phyloP scores from a whole-genome alignment of 2,329 filamentous ascomycete species.

The Lachnellula arida region DNA sequence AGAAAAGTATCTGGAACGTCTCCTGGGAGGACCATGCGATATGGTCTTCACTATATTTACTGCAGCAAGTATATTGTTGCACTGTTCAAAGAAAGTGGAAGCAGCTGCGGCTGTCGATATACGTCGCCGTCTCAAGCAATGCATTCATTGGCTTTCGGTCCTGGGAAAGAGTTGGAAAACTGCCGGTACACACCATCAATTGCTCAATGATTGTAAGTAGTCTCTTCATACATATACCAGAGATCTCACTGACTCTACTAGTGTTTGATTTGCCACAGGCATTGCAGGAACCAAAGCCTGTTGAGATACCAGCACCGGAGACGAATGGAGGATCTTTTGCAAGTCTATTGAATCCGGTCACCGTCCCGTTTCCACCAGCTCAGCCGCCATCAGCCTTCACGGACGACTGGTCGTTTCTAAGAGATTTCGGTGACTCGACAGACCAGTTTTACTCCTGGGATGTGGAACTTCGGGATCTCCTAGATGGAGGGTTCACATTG shows the following conservation, averaged over 20 bases:
- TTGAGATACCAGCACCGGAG: background rate
- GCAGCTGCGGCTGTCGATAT: conserved; percentile 13
- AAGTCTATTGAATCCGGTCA: background rate
- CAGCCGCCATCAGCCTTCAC: background rate
- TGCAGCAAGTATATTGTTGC: conserved; percentile 26
- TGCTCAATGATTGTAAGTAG: conserved; percentile 27
- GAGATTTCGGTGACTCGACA: conserved; percentile 27
- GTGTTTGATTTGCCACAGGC: conserved; percentile 20
- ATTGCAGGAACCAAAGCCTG: conserved; percentile 7
- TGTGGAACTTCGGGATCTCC: conserved; percentile 25
- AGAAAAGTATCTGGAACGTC: conserved; percentile 27
- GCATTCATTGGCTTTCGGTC: conserved; percentile 29
- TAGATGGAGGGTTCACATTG: conserved; percentile 16
- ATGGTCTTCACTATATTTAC: conserved; percentile 30
- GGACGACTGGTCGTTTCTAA: conserved; percentile 28
- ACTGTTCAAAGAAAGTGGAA: conserved; percentile 20
- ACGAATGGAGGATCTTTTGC: background rate
- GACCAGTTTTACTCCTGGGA: conserved; percentile 30
- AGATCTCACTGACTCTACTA: conserved; percentile 3
- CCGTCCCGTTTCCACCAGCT: background rate
- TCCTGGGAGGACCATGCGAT: conserved; percentile 28
- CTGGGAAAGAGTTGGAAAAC: conserved; percentile 30
- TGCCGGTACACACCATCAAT: conserved; percentile 27
- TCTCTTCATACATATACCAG: no score
- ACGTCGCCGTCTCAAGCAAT: conserved; percentile 22